phyloP scores from a whole-genome alignment of 345 rosid genomes.

The Hirschfeldia incana region DNA sequence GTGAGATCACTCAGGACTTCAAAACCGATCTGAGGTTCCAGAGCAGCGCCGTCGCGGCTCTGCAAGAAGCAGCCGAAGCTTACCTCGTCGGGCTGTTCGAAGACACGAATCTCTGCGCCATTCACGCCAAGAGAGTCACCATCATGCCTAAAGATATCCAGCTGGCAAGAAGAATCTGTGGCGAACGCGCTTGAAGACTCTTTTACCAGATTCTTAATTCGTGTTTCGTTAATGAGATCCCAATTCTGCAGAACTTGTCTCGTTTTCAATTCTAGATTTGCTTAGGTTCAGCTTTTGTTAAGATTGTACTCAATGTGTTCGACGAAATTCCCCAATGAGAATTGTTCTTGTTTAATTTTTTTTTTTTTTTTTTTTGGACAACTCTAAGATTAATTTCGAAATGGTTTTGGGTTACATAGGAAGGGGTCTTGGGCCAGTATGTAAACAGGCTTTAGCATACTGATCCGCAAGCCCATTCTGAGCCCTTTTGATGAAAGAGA shows the following conservation, averaged over 20 bases:
- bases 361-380: too few species aligned
- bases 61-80: conserved; percentile 59
- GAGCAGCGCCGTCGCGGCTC: conserved; percentile 55
- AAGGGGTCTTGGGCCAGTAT: too few species aligned
- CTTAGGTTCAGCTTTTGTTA: not conserved
- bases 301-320: conserved; percentile 10
- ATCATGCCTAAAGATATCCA: conserved; percentile 62
- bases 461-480: too few species aligned
- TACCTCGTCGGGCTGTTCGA: conserved; percentile 56
- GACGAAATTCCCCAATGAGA: conserved; percentile 3
- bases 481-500: too few species aligned
- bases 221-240: not conserved
- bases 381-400: too few species aligned
- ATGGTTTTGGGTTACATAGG: too few species aligned
- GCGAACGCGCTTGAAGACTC: conserved; percentile 48
- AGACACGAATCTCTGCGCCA: conserved; percentile 54
- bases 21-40: conserved; percentile 62
- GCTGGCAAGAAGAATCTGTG: conserved; percentile 55
- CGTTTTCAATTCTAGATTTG: not conserved
- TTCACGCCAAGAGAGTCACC: conserved; percentile 58
- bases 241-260: not conserved
- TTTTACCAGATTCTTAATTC: not conserved
- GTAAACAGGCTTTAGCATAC: too few species aligned
- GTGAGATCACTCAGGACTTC: conserved; percentile 64
- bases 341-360: not conserved